Evolutionary conservation across 73 alveolate species (phyloP).

Genomic region (Paramecium pentaurelia): DNA sequence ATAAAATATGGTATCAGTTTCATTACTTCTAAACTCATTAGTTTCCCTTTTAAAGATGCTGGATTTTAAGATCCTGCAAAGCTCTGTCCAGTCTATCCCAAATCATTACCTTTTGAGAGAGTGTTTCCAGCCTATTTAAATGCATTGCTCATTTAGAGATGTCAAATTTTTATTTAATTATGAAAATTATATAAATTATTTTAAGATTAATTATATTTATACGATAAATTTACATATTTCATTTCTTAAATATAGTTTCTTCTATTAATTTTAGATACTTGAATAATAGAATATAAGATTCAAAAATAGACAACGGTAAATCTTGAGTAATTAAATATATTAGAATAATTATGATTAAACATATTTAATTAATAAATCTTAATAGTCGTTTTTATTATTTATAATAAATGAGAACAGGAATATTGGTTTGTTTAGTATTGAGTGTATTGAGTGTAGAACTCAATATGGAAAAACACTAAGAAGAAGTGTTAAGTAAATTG

Average conservation of each 20-base stretch:
- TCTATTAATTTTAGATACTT: neutral
- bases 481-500: neutral
- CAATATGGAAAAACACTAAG: constrained; percentile 15
- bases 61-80: constrained; percentile 67
- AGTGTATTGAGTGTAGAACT: constrained; percentile 17
- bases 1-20: neutral
- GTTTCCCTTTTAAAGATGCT: constrained; percentile 78
- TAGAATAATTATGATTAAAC: constrained; percentile 44
- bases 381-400: neutral
- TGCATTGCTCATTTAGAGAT: constrained; percentile 7
- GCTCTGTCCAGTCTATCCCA: constrained; percentile 51
- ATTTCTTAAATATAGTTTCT: neutral
- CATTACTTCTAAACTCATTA: constrained; percentile 61
- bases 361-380: neutral
- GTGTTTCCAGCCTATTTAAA: constrained; percentile 41
- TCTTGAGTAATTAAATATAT: constrained; percentile 81
- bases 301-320: no score
- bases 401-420: neutral
- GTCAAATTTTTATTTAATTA: neutral
- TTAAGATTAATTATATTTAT: neutral
- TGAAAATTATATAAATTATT: neutral
- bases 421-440: neutral
- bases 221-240: neutral
- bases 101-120: constrained; percentile 25
- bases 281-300: no score